phyloP scores from a whole-genome alignment of 2,329 filamentous ascomycete genomes.

The Cladosporium sp. region DNA sequence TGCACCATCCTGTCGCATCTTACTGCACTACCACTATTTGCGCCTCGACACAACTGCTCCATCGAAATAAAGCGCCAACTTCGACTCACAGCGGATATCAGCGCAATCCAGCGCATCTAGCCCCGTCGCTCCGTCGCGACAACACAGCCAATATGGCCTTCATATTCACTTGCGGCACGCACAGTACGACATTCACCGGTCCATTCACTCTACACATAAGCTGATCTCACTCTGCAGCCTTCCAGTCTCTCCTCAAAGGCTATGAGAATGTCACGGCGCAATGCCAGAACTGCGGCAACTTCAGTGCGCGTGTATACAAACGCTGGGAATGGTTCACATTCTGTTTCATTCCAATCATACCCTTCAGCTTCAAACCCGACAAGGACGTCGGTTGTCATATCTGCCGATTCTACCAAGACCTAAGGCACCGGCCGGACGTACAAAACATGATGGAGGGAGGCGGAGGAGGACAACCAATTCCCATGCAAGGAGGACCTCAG shows the following conservation, averaged over 20 bases:
- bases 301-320: conserved; percentile 40
- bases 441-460: conserved; percentile 31
- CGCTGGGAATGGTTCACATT: conserved; percentile 45
- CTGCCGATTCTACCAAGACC: conserved; percentile 67
- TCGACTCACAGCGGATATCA: no score
- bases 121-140: not conserved
- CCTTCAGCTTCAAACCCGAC: conserved; percentile 55
- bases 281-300: conserved; percentile 51
- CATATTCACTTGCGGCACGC: conserved; percentile 47
- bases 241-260: conserved; percentile 41
- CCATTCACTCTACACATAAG: not conserved
- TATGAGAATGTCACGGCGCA: conserved; percentile 47
- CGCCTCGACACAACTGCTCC: no score
- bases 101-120: no score
- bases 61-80: no score
- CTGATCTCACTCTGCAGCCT: conserved; percentile 32
- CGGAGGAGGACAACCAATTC: conserved; percentile 24
- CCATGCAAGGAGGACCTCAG: conserved; percentile 29
- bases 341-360: conserved; percentile 71
- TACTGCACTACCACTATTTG: no score
- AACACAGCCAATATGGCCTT: conserved; percentile 7
- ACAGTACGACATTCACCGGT: conserved; percentile 34
- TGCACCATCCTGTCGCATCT: no score
- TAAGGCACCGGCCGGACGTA: conserved; percentile 39
- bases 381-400: conserved; percentile 66